These are phyloP conservation scores for Aquanectria penicillioides DNA, from an alignment of 2,329 filamentous ascomycete genomes.

Conservation along the genomic window DNA sequence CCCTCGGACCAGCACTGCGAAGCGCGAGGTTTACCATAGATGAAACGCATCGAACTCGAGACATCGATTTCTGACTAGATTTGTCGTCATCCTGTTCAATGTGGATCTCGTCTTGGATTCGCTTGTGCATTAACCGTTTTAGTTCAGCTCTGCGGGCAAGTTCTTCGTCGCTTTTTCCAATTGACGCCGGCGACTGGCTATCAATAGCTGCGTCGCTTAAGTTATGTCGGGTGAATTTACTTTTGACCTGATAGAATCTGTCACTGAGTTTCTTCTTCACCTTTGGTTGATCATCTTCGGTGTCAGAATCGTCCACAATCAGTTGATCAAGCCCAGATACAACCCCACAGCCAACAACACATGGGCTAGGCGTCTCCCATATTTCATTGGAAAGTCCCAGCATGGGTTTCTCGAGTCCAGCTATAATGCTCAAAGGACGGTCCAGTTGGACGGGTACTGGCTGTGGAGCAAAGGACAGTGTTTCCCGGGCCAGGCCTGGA, in stretches of 20 bases:
- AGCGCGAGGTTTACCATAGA: slow-evolving; percentile 41
- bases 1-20: slow-evolving; percentile 55
- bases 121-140: slow-evolving; percentile 62
- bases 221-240: slow-evolving; percentile 56
- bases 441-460: slow-evolving; percentile 13
- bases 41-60: slow-evolving; percentile 37
- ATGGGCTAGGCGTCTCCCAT: slow-evolving; percentile 15
- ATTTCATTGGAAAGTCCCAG: slow-evolving; percentile 28
- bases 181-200: slow-evolving; percentile 52
- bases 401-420: slow-evolving; percentile 7
- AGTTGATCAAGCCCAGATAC: slow-evolving; percentile 40
- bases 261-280: slow-evolving; percentile 47
- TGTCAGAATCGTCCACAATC: slow-evolving; percentile 51
- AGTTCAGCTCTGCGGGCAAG: slow-evolving; percentile 65
- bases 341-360: not conserved
- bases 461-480: not conserved
- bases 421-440: not conserved
- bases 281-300: slow-evolving; percentile 46
- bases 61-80: slow-evolving; percentile 39
- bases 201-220: slow-evolving; percentile 56
- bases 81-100: slow-evolving; percentile 54
- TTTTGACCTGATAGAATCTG: slow-evolving; percentile 57
- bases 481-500: slow-evolving; percentile 9
- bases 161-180: slow-evolving; percentile 62
- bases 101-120: slow-evolving; percentile 67